phyloP scores from a whole-genome alignment of 192 early-diverging fungal genomes.

The Backusella tarrabulga region DNA sequence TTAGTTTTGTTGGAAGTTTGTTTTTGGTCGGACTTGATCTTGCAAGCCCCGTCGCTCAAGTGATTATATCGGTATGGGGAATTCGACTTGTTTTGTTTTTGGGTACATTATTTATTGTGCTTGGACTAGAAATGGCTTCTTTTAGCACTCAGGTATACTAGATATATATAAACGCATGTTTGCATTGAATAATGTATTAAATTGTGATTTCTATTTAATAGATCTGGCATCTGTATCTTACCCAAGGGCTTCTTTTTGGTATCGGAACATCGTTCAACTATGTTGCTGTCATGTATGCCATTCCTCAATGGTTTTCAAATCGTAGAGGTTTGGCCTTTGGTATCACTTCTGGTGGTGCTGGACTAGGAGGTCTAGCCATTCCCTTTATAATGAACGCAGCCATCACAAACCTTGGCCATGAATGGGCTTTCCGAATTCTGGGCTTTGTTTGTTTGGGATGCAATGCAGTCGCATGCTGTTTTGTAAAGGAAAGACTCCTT shows the following conservation, averaged over 20 bases:
- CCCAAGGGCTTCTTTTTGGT: slow-evolving; percentile 58
- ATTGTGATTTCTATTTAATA: neutral
- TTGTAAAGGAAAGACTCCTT: slow-evolving; percentile 17
- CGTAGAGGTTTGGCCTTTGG: slow-evolving; percentile 56
- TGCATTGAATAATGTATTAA: neutral
- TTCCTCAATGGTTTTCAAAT: slow-evolving; percentile 56
- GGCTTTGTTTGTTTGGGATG: slow-evolving; percentile 19
- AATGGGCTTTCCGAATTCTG: slow-evolving; percentile 42
- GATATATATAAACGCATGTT: neutral
- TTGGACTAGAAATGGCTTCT: slow-evolving; percentile 19
- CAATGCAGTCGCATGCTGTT: neutral
- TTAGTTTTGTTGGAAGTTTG: slow-evolving; percentile 28
- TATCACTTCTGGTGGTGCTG: slow-evolving; percentile 59
- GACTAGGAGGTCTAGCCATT: slow-evolving; percentile 68
- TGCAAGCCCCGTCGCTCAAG: slow-evolving; percentile 21
- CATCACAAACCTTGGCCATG: slow-evolving; percentile 48
- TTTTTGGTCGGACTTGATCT: slow-evolving; percentile 4
- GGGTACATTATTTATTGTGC: slow-evolving; percentile 4
- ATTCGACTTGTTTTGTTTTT: slow-evolving; percentile 7
- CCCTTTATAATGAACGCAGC: slow-evolving; percentile 54
- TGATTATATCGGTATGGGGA: slow-evolving; percentile 11
- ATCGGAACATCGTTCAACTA: slow-evolving; percentile 37
- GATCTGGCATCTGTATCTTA: slow-evolving; percentile 61
- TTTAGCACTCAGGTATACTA: slow-evolving; percentile 17
- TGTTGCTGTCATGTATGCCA: slow-evolving; percentile 30